Evolutionary conservation across 352 stramenopile genomes (phyloP).

Genomic region (Phytopythium montanum): DNA sequence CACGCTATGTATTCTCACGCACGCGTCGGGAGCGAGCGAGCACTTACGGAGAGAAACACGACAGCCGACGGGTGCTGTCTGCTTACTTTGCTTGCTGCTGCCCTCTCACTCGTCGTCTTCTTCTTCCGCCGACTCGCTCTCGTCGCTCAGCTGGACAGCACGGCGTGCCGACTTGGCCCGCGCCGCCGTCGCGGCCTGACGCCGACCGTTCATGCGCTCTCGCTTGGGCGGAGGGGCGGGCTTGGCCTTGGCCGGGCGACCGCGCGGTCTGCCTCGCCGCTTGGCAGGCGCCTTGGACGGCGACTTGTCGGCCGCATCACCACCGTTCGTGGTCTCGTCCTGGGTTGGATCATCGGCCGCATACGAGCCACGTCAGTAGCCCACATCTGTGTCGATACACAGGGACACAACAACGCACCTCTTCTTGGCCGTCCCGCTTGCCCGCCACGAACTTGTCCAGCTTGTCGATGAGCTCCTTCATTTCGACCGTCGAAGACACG

Average conservation of each 20-base stretch:
- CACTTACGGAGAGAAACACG: not conserved
- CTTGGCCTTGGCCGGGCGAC: constrained; percentile 6
- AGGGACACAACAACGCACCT: constrained; percentile 17
- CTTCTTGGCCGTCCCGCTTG: constrained; percentile 51
- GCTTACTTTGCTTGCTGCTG: not conserved
- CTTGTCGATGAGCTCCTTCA: constrained; percentile 74
- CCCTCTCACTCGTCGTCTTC: constrained; percentile 10
- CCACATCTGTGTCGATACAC: not conserved
- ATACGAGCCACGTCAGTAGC: too few relatives aligned
- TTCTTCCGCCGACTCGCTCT: constrained; percentile 19
- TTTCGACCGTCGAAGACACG: constrained; percentile 42
- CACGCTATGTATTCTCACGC: constrained; percentile 2
- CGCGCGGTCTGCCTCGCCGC: constrained; percentile 3
- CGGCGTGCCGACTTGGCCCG: constrained; percentile 19
- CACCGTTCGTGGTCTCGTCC: constrained; percentile 13
- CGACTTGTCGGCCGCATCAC: not conserved
- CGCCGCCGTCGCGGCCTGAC: constrained; percentile 11
- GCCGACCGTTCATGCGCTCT: constrained; percentile 19
- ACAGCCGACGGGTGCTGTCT: not conserved
- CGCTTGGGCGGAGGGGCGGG: constrained; percentile 21
- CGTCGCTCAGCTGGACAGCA: constrained; percentile 15
- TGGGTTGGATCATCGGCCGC: constrained; percentile 5
- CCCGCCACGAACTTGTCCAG: constrained; percentile 53
- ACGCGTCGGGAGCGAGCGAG: not conserved
- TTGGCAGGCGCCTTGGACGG: not conserved